Percentiles rank a stretch among this genome's conserved stretches.
phyloP scores from a whole-genome alignment of 345 rosid genomes.

The Boechera retrofracta region DNA sequence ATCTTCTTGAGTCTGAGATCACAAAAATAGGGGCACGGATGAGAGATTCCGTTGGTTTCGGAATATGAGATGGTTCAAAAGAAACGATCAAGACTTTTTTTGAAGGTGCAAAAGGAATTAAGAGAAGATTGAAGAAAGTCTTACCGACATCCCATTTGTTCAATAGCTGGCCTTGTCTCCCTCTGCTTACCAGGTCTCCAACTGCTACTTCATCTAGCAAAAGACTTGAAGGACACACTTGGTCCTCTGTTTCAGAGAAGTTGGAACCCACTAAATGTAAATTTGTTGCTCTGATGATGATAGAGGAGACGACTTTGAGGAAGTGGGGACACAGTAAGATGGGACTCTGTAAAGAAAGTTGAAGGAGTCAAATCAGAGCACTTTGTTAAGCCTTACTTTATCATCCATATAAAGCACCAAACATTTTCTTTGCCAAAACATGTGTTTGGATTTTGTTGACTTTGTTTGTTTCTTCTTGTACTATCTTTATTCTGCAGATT shows the following conservation, averaged over 20 bases:
- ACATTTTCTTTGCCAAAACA: slow-evolving; percentile 1
- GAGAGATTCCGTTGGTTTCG: slow-evolving; percentile 17
- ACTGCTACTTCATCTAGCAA: not conserved
- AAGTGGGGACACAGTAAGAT: slow-evolving; percentile 40
- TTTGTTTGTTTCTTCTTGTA: slow-evolving; percentile 32
- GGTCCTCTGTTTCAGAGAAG: slow-evolving; percentile 39
- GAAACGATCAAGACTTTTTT: not conserved
- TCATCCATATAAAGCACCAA: slow-evolving; percentile 7
- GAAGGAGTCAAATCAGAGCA: slow-evolving; percentile 37
- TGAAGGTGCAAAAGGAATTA: slow-evolving; percentile 30
- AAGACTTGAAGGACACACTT: slow-evolving; percentile 30
- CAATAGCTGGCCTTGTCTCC: slow-evolving; percentile 39
- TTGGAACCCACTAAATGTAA: slow-evolving; percentile 43
- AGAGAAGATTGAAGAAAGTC: slow-evolving; percentile 32
- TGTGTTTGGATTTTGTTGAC: slow-evolving; percentile 20
- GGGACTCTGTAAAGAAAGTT: slow-evolving; percentile 33
- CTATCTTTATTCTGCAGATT: slow-evolving; percentile 12
- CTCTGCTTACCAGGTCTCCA: slow-evolving; percentile 34
- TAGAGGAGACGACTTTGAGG: slow-evolving; percentile 39
- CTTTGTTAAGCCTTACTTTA: not conserved
- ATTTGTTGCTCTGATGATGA: slow-evolving; percentile 30
- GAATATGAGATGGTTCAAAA: slow-evolving; percentile 12
- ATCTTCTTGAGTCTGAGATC: slow-evolving; percentile 53
- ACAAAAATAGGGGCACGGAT: not conserved
- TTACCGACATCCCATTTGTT: slow-evolving; percentile 58